Evolutionary conservation across 2,329 filamentous ascomycete species (phyloP), one percentile per base, ranked within the genome.

Genomic region (Xylaria sp.): DNA sequence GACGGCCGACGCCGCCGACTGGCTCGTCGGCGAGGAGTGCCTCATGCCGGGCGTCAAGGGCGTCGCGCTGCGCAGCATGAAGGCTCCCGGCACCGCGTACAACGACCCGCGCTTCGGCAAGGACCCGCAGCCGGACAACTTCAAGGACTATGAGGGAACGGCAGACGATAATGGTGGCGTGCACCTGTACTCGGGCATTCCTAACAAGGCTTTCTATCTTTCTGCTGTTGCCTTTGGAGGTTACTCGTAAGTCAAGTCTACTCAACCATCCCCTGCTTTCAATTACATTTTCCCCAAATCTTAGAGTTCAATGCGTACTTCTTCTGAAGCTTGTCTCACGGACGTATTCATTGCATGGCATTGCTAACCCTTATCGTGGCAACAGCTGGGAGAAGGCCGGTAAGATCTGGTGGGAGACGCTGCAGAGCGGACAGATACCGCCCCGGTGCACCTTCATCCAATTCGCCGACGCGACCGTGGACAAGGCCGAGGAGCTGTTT

Each of bases 191-290:
- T 88, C 85, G 6, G 86, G 86, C 6, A 88, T 89, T 54, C 86
- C 86, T 2, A 89, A 89, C 78, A 82, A 83, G 69, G 86, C 86
- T 2, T 89, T 89, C 71, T 86, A 86, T 72, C 81, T 86, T 10
- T 81, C 78, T 12, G 78, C 85, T 1, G 76, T 80, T 4, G 80
- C 78, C 1, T 82, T 88, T 71, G 86, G 85, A 15, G 86, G 86
- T 5, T 85, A 76, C 59, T 76, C 75, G 74, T 77, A 72, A 74
- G 75, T 71, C 69, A 3, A 23, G n/a, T 28, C 31, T 10, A 31
- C 3, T 31, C 33, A 36, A 36, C 10, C 33, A 10, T 10, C 33
- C 6, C 33, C 33, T 1, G 2, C 1, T 36, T 7, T 36, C 31
- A 33, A 33, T 33, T 25, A 25, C 12, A 7, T 51, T 23, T 13